A percentile compares a stretch with the other conserved stretches of the same genome.
Evolutionary conservation across 306 rosid genomes (phyloP).

Genomic region (Quercus gilva): DNA sequence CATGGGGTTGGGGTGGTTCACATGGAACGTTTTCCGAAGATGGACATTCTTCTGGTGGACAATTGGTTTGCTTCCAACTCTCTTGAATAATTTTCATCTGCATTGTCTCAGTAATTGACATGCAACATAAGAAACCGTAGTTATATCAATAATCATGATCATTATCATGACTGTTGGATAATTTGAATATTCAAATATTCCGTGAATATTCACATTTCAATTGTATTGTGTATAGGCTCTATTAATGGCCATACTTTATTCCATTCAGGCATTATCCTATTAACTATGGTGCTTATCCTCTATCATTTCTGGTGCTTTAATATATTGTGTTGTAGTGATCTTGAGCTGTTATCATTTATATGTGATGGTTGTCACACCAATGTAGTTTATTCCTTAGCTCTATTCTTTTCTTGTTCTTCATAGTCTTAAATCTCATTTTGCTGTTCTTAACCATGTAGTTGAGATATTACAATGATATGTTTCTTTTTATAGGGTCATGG

Average conservation of each 20-base stretch:
- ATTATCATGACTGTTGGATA: neutral
- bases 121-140: neutral
- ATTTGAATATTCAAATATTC: neutral
- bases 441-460: neutral
- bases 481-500: conserved; percentile 70
- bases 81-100: conserved; percentile 7
- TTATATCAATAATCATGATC: neutral
- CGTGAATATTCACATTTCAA: neutral
- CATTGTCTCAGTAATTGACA: conserved; percentile 9
- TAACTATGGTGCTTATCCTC: neutral
- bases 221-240: neutral
- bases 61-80: conserved; percentile 63
- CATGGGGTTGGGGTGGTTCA: conserved; percentile 99
- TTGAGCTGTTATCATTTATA: neutral
- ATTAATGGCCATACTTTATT: neutral
- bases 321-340: neutral
- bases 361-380: neutral
- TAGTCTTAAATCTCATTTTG: neutral
- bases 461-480: conserved; percentile 3
- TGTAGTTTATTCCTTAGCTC: neutral
- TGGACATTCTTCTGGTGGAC: conserved; percentile 92
- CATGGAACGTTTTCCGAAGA: conserved; percentile 81
- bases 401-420: neutral
- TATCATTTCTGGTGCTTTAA: neutral
- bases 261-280: neutral